Evolutionary conservation across 805 yeast species (phyloP), one percentile per base, ranked within the genome.

Genomic region (Candida palmyrensis): DNA sequence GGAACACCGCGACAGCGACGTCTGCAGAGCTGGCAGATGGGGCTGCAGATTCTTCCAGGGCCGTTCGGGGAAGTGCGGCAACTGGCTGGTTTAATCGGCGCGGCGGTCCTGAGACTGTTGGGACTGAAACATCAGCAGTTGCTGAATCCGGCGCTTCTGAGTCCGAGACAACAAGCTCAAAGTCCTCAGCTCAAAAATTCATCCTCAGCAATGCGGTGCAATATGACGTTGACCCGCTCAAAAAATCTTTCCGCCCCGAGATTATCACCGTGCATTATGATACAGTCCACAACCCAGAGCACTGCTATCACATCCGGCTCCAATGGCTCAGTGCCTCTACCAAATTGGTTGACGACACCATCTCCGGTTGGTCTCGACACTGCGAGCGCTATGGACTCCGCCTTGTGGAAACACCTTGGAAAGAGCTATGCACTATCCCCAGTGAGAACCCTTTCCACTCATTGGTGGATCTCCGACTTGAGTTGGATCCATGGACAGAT

Each of bases 291-390:
- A 90, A 89, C 50, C 96, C 97, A 0, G 90, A 84, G 44, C 95
- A 89, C 48, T 89, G 97, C 51, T 92, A 80, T 62, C 97, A 90
- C 49, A 72, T 92, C 20, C 67, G 96, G 29, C 55, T 90, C 10
- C 97, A 92, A 52, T 92, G 99, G 99, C 61, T 90, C 20, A 86
- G 83, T 39, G 79, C 95, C 0, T 87, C 97, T 0, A 82, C 95
- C 2, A 84, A 83, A 50, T 62, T 85, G 20, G 77, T 86, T 31
- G 96, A 88, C 38, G 95, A 88, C 43, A 66, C 83, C 9, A 68
- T 88, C 27, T 77, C 70, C 27, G 71, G 76, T 30, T 82, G 97
- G 85, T 75, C 87, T 0, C 71, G 96, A 36, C 65, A 81, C 30
- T 86, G 96, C 46, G 95, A 87, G 38, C 57, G 94, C 35, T 86